Conservation (phyloP, 768 basidiomycete genomes). For the Leccinum variicolor region DNA sequence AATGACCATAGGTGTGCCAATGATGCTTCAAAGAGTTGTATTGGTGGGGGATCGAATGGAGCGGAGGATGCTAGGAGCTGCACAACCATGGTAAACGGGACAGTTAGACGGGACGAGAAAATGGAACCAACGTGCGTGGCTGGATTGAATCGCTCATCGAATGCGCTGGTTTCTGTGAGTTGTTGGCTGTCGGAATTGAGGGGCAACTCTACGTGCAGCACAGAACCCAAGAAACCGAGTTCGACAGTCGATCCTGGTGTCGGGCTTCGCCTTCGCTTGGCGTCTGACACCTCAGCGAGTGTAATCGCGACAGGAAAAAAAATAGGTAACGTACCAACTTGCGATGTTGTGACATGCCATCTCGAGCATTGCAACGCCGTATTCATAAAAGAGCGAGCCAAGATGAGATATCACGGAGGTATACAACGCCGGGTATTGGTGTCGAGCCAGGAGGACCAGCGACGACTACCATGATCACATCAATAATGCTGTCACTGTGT, state of each 20-base stretch:
- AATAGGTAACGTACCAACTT: constrained; percentile 58
- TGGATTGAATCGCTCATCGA: constrained; percentile 52
- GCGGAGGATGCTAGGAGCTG: constrained; percentile 70
- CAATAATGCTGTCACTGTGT: background rate
- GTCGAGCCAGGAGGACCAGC: constrained; percentile 79
- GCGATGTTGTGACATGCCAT: constrained; percentile 83
- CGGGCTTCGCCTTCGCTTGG: constrained; percentile 76
- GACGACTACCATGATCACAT: constrained; percentile 13
- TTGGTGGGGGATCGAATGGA: constrained; percentile 54
- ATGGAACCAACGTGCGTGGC: constrained; percentile 41
- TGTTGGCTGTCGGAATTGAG: constrained; percentile 70
- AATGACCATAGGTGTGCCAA: constrained; percentile 62
- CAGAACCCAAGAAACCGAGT: constrained; percentile 79
- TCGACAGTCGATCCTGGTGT: constrained; percentile 62
- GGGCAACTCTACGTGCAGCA: constrained; percentile 72
- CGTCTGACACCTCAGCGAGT: constrained; percentile 14
- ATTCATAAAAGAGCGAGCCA: constrained; percentile 69
- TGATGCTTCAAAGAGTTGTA: constrained; percentile 61
- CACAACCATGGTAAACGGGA: background rate
- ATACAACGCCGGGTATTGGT: constrained; percentile 82
- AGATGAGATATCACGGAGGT: constrained; percentile 61
- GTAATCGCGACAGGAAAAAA: background rate
- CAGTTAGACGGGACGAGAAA: background rate
- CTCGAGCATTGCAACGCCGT: constrained; percentile 80
- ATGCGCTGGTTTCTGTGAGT: constrained; percentile 50